Base-by-base conservation (phyloP, 78 protist genomes). In the Ministeria vibrans region DNA sequence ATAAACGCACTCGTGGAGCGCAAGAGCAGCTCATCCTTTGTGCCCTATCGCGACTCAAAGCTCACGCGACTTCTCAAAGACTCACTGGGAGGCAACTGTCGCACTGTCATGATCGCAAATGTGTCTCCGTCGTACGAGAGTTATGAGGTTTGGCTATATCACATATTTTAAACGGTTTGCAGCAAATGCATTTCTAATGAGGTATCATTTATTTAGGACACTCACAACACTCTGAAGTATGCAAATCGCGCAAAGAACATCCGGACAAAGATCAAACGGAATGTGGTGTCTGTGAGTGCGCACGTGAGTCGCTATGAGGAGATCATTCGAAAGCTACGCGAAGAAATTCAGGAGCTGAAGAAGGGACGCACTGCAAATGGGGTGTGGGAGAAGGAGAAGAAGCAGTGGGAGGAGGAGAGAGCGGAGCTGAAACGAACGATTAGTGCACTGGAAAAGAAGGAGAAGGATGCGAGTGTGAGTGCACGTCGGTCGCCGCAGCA, bases 11-110 rank as follows among this genome's bases (percentile, higher is more conserved):
- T 93, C 20, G 87, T 41, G 36, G 76, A 28, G 5, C 51, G 44
- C 62, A 39, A 36, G 74, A 36, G 78, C 42, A 69, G 0, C 55
- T 9, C 25, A 61, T 30, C 68, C 64, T 84, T 90, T 55, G 83
- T 98, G 0, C 99, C 99, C 18, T 98, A 87, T 87, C 86, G 99
- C 27, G 92, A 97, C 85, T 82, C 92, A 27, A 97, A 97, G 89
- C 91, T 98, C 62, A 98, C 99, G 1, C 78, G 99, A 18, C 77
- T 98, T 71, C 82, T 97, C 44, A 96, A 96, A 42, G 98, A 95
- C 79, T 83, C 95, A 2, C 85, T 96, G 4, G 97, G 98, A n/a
- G 99, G 99, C 46, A 94, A 95, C 75, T 83, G 94, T 43, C 30
- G 75, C 38, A 95, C 99, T 11, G 87, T 90, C 34, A 95, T 97